Conservation (phyloP, 768 basidiomycete genomes). For the Pisolithus microcarpus region DNA sequence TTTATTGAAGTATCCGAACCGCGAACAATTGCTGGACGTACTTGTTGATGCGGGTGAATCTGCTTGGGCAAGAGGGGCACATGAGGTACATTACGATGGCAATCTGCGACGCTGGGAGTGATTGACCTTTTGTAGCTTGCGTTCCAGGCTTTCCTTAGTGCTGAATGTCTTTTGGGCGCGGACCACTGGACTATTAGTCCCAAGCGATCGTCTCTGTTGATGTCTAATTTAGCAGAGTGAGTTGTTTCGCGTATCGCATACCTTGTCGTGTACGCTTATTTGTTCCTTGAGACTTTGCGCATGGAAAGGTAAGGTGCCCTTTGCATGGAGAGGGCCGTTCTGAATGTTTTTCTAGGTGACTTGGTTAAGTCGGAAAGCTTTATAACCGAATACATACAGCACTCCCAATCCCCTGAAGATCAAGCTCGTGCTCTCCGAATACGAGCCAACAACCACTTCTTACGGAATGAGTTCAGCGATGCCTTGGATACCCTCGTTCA, state of each 20-base stretch:
- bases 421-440: slow-evolving; percentile 49
- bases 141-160: slow-evolving; percentile 54
- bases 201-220: slow-evolving; percentile 42
- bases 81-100: slow-evolving; percentile 43
- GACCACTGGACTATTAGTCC: slow-evolving; percentile 51
- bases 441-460: slow-evolving; percentile 58
- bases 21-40: slow-evolving; percentile 53
- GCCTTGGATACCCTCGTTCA: slow-evolving; percentile 52
- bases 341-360: slow-evolving; percentile 36
- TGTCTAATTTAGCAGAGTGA: slow-evolving; percentile 56
- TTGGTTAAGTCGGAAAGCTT: slow-evolving; percentile 45
- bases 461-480: slow-evolving; percentile 47
- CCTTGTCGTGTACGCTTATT: neutral
- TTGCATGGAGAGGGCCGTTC: neutral
- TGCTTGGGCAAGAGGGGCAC: slow-evolving; percentile 65
- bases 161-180: slow-evolving; percentile 44
- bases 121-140: slow-evolving; percentile 39
- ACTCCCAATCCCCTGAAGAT: slow-evolving; percentile 45
- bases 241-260: slow-evolving; percentile 17
- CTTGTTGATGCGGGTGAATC: slow-evolving; percentile 65
- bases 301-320: neutral
- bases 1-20: slow-evolving; percentile 51
- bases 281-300: neutral
- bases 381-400: slow-evolving; percentile 47
- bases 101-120: neutral